A percentile compares a stretch with the other conserved stretches of the same genome.
Evolutionary conservation across 2,329 filamentous ascomycete genomes (phyloP).

Genomic region (Talaromyces sp.): DNA sequence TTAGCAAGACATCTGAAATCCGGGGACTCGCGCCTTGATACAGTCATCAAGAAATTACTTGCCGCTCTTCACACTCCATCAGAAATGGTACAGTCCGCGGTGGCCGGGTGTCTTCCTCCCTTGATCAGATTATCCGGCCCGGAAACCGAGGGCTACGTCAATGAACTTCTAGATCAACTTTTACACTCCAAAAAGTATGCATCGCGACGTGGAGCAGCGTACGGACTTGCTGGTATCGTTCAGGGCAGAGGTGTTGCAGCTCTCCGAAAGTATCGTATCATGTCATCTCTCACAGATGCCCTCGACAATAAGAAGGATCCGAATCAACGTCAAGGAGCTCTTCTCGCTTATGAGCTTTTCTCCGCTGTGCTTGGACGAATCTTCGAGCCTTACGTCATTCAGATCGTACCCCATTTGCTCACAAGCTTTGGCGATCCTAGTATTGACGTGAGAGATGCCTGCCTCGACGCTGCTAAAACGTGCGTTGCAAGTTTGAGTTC

Average conservation of each 20-base stretch:
- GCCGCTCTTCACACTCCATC: constrained; percentile 89
- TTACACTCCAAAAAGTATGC: constrained; percentile 86
- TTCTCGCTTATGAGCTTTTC: constrained; percentile 85
- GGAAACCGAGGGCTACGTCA: constrained; percentile 72
- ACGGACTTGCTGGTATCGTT: constrained; percentile 86
- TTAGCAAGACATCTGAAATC: constrained; percentile 78
- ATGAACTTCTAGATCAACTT: constrained; percentile 75
- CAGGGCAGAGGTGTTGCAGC: constrained; percentile 79
- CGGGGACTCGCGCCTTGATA: constrained; percentile 81
- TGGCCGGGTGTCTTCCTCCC: constrained; percentile 87
- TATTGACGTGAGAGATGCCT: constrained; percentile 85
- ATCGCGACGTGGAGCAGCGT: constrained; percentile 85
- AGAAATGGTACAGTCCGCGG: constrained; percentile 93
- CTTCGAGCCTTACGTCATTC: constrained; percentile 95
- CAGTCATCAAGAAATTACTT: constrained; percentile 80
- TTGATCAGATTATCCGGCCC: constrained; percentile 76
- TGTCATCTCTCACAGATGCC: constrained; percentile 72
- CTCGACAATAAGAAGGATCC: constrained; percentile 94
- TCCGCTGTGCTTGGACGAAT: constrained; percentile 78
- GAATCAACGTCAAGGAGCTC: constrained; percentile 79
- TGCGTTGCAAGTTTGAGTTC: constrained; percentile 92
- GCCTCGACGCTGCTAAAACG: constrained; percentile 86
- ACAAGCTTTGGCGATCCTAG: constrained; percentile 83
- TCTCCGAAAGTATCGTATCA: constrained; percentile 77
- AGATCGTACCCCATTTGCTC: constrained; percentile 86